phyloP scores from a whole-genome alignment of 2,329 filamentous ascomycete species.

The Metarhizium rileyi region DNA sequence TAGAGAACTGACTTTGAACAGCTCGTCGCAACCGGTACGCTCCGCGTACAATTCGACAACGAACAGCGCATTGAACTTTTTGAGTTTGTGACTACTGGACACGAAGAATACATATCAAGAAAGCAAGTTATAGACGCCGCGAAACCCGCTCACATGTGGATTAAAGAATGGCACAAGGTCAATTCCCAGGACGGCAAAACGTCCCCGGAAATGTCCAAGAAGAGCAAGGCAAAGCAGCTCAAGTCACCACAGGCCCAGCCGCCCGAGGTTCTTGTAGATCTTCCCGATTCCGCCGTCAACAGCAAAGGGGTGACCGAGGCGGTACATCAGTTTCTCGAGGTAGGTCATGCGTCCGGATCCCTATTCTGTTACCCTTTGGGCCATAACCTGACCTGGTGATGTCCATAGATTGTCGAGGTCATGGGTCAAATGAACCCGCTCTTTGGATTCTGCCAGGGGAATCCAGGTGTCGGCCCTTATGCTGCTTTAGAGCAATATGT shows the following conservation, averaged over 20 bases:
- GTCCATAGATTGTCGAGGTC: slow-evolving; percentile 49
- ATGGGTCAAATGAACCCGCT: slow-evolving; percentile 58
- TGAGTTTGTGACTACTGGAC: slow-evolving; percentile 65
- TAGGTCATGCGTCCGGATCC: slow-evolving; percentile 17
- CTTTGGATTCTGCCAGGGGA: slow-evolving; percentile 46
- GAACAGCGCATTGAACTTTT: slow-evolving; percentile 76
- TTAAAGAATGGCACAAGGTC: slow-evolving; percentile 53
- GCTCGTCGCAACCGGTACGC: slow-evolving; percentile 66
- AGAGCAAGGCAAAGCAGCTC: slow-evolving; percentile 47
- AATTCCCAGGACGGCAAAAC: slow-evolving; percentile 48
- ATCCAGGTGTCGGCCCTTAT: slow-evolving; percentile 46
- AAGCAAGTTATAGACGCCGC: slow-evolving; percentile 52
- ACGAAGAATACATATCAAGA: slow-evolving; percentile 78
- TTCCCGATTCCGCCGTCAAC: slow-evolving; percentile 50
- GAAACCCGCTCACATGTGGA: slow-evolving; percentile 52
- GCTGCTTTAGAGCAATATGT: slow-evolving; percentile 53
- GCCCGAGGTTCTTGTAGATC: slow-evolving; percentile 44
- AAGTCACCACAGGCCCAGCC: slow-evolving; percentile 51
- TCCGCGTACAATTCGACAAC: slow-evolving; percentile 70
- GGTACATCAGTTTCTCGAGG: slow-evolving; percentile 57
- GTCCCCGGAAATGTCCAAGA: slow-evolving; percentile 60
- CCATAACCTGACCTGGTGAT: slow-evolving; percentile 10
- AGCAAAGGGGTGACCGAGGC: slow-evolving; percentile 50
- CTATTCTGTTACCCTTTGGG: background rate
- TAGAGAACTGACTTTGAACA: slow-evolving; percentile 30